Conservation (phyloP, 495 filamentous ascomycete species). For the Polyplosphaeria fusca region DNA sequence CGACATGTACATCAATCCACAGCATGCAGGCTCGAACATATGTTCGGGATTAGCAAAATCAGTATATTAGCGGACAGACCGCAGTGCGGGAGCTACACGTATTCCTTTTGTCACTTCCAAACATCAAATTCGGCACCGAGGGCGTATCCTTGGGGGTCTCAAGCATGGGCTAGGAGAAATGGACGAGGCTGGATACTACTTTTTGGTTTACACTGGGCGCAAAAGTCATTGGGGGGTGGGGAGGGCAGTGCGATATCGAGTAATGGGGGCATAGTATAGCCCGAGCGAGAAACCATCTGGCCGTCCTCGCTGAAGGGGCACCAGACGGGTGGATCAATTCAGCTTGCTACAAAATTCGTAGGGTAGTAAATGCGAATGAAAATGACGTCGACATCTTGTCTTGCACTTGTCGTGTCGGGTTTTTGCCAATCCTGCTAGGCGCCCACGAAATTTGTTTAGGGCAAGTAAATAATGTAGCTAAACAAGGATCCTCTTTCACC, state of each 20-base stretch:
- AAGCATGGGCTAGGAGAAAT: background rate
- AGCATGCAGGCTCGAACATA: background rate
- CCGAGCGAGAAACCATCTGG: no score
- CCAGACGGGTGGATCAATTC: no score
- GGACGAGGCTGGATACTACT: background rate
- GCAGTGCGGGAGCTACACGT: background rate
- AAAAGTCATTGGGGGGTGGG: background rate
- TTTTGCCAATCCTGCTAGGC: no score
- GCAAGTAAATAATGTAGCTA: no score
- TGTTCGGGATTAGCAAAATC: background rate
- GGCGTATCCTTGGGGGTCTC: no score
- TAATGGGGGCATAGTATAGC: no score
- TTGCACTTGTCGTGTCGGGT: no score
- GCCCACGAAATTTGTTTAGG: no score
- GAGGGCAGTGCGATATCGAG: background rate
- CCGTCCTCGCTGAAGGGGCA: no score
- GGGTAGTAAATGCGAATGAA: background rate
- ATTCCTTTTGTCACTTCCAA: constrained; percentile 16
- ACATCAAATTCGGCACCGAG: constrained; percentile 3
- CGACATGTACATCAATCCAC: background rate
- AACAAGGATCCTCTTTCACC: no score
- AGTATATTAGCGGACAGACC: background rate
- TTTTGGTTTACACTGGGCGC: background rate
- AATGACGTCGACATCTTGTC: background rate
- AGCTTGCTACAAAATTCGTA: no score